Conservation (phyloP, 139 green algal species). For the Spirogloea muscicola region DNA sequence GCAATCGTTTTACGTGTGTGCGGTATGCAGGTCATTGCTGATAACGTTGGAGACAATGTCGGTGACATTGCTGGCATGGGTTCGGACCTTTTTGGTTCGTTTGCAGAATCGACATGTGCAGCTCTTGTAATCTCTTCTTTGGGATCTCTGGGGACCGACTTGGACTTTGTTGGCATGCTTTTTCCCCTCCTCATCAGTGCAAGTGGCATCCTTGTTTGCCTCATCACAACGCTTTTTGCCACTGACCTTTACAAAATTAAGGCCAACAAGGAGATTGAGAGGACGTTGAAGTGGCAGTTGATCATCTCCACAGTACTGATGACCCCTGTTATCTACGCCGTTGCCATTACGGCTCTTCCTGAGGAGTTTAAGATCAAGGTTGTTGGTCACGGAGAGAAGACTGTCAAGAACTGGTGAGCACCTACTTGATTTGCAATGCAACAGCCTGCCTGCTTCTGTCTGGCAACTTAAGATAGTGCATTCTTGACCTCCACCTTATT, state of each 20-base stretch:
- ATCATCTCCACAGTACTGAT: slow-evolving; percentile 47
- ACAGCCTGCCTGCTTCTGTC: no score
- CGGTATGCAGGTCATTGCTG: slow-evolving; percentile 33
- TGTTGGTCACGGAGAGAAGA: slow-evolving; percentile 13
- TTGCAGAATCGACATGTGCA: slow-evolving; percentile 59
- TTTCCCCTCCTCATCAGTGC: slow-evolving; percentile 55
- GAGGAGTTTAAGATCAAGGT: slow-evolving; percentile 36
- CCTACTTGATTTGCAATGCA: no score
- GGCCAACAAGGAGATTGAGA: slow-evolving; percentile 32
- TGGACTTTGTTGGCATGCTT: slow-evolving; percentile 35
- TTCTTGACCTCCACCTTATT: no score
- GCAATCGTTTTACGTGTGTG: no score
- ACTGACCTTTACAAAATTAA: slow-evolving; percentile 43
- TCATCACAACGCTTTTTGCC: slow-evolving; percentile 50
- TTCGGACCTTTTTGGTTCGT: slow-evolving; percentile 87
- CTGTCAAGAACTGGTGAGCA: slow-evolving; percentile 76
- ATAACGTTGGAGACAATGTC: slow-evolving; percentile 97
- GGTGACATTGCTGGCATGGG: slow-evolving; percentile 98
- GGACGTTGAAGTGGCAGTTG: slow-evolving; percentile 42
- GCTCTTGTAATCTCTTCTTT: slow-evolving; percentile 51
- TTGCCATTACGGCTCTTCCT: slow-evolving; percentile 26
- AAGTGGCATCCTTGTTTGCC: slow-evolving; percentile 48
- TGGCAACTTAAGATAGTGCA: no score
- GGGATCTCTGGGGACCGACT: slow-evolving; percentile 8
- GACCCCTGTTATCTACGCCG: slow-evolving; percentile 36